Percentiles rank a stretch among this genome's conserved stretches.
Evolutionary conservation across 2,329 filamentous ascomycete genomes (phyloP).

Genomic region (Rutstroemia sp.): DNA sequence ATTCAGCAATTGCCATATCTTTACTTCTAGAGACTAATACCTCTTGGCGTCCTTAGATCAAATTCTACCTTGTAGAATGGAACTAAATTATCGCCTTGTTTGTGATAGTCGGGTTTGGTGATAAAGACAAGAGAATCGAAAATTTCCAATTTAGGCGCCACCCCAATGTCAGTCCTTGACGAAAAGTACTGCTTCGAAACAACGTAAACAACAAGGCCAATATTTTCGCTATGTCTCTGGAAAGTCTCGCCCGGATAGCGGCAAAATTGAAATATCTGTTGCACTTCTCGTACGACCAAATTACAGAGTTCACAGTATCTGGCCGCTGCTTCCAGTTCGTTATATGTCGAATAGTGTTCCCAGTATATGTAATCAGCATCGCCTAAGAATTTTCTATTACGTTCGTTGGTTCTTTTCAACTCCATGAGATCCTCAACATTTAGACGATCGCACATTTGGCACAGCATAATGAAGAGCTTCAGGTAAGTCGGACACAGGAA

Average conservation of each 20-base stretch:
- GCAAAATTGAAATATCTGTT: too few species aligned
- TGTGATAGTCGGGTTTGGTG: too few species aligned
- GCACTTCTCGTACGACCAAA: too few species aligned
- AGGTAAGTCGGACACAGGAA: too few species aligned
- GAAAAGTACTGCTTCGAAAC: too few species aligned
- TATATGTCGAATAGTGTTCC: not conserved
- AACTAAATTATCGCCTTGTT: too few species aligned
- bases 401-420: not conserved
- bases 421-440: not conserved
- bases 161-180: too few species aligned
- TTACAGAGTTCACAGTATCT: not conserved
- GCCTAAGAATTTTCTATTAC: not conserved
- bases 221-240: too few species aligned
- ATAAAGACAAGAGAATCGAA: not conserved
- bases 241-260: too few species aligned
- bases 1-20: not conserved
- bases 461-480: not conserved
- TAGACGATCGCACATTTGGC: not conserved
- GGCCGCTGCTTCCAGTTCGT: not conserved
- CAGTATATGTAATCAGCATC: not conserved
- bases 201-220: not conserved
- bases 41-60: not conserved
- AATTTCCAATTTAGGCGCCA: too few species aligned
- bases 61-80: too few species aligned
- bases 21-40: not conserved